Conservation (phyloP, 179 eudicot species). For the Camellia oleifera region DNA sequence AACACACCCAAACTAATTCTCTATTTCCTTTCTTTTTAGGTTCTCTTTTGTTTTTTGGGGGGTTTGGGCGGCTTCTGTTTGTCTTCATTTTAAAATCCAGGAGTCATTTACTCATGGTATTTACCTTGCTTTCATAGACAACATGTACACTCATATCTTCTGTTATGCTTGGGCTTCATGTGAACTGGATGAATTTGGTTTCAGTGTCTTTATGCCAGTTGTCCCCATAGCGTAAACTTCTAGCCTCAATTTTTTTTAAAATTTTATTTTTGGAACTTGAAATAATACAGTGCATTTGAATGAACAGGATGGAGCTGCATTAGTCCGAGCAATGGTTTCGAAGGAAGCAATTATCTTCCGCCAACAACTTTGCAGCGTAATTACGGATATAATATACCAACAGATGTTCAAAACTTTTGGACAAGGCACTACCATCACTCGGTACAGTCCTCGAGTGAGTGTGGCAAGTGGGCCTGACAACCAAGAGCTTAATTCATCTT, state of each 20-base stretch:
- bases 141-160: neutral
- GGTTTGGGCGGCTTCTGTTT: neutral
- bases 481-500: slow-evolving; percentile 15
- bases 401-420: slow-evolving; percentile 46
- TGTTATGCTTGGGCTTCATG: neutral
- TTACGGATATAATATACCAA: slow-evolving; percentile 59
- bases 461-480: slow-evolving; percentile 12
- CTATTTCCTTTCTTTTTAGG: too few relatives aligned
- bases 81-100: neutral
- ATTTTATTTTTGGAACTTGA: slow-evolving; percentile 4
- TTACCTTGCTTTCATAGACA: neutral
- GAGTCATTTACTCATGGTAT: neutral
- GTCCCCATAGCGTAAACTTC: neutral
- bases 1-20: too few relatives aligned
- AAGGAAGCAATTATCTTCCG: slow-evolving; percentile 60
- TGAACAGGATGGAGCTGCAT: slow-evolving; percentile 78
- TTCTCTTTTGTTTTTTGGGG: too few relatives aligned
- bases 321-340: slow-evolving; percentile 57
- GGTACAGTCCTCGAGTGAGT: slow-evolving; percentile 11
- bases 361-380: slow-evolving; percentile 51
- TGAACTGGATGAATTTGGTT: neutral
- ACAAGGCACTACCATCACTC: slow-evolving; percentile 18
- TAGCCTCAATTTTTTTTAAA: neutral
- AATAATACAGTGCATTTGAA: neutral
- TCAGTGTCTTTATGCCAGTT: neutral